phyloP scores from a whole-genome alignment of 257 asterid species.

The Ilex asprella region DNA sequence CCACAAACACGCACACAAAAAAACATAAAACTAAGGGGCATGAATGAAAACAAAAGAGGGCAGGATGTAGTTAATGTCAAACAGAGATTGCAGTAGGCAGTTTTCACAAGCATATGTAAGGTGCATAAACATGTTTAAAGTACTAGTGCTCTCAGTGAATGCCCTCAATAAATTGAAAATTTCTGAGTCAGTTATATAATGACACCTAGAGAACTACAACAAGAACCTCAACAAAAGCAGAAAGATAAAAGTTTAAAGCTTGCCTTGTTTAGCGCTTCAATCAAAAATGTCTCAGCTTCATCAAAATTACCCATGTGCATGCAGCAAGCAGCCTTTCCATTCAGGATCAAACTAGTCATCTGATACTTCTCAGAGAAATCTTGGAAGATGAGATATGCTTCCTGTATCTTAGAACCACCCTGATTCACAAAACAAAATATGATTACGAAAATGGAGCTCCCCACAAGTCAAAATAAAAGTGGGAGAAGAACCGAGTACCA shows the following conservation, averaged over 20 bases:
- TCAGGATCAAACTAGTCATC: constrained; percentile 79
- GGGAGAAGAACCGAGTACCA: constrained; percentile 32
- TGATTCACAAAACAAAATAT: constrained; percentile 22
- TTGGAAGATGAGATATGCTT: constrained; percentile 94
- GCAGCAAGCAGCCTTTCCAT: constrained; percentile 97
- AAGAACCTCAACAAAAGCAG: constrained; percentile 4
- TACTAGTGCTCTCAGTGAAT: neutral
- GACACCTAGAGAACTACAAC: constrained; percentile 3
- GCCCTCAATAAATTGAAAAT: neutral
- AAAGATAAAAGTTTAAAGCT: constrained; percentile 9
- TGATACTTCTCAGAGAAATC: constrained; percentile 93
- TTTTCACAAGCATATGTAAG: too few species aligned
- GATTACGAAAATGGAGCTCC: constrained; percentile 9
- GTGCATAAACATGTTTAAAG: neutral
- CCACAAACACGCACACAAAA: neutral
- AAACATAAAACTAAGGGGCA: too few species aligned
- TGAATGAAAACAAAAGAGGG: too few species aligned
- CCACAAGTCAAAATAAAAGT: constrained; percentile 4
- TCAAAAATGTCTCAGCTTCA: constrained; percentile 81
- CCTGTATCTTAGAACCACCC: constrained; percentile 98
- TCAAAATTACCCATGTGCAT: constrained; percentile 96
- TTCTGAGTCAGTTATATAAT: neutral
- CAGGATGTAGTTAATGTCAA: too few species aligned
- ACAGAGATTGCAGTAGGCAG: too few species aligned
- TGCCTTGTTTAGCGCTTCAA: constrained; percentile 94